Percentiles rank a stretch among this genome's conserved stretches.
Evolutionary conservation across 441 rosid genomes (phyloP).

Genomic region (Eutrema salsugineum): DNA sequence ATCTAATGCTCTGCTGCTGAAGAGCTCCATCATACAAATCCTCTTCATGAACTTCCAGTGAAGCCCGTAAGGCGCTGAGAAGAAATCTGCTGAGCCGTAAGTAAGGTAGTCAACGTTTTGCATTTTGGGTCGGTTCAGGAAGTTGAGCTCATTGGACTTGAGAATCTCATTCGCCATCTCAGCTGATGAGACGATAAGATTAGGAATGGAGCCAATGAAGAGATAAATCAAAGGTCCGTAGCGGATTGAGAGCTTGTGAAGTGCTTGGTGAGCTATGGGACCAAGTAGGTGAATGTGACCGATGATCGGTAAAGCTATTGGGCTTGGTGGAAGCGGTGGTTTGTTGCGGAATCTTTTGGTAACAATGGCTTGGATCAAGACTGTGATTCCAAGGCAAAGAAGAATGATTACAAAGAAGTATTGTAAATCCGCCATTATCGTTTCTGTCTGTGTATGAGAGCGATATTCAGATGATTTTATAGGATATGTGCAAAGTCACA

Average conservation of each 20-base stretch:
- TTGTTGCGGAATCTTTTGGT: slow-evolving; percentile 1
- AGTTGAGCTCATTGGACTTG: slow-evolving; percentile 45
- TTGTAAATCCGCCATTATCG: slow-evolving; percentile 13
- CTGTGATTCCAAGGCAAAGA: slow-evolving; percentile 16
- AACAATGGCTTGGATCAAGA: slow-evolving; percentile 2
- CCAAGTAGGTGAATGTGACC: slow-evolving; percentile 47
- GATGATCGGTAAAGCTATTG: slow-evolving; percentile 40
- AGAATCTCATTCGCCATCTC: slow-evolving; percentile 40
- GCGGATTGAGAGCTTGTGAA: slow-evolving; percentile 25
- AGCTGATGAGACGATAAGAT: slow-evolving; percentile 37
- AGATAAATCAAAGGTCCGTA: slow-evolving; percentile 44
- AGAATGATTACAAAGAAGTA: slow-evolving; percentile 6
- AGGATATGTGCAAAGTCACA: neutral
- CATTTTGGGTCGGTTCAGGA: slow-evolving; percentile 52
- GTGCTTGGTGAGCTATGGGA: slow-evolving; percentile 28
- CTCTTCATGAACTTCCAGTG: slow-evolving; percentile 79
- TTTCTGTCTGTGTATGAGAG: slow-evolving; percentile 10
- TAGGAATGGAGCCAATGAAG: slow-evolving; percentile 30
- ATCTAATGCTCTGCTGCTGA: slow-evolving; percentile 47
- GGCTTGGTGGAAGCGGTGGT: slow-evolving; percentile 42
- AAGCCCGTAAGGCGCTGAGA: slow-evolving; percentile 53
- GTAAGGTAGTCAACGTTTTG: slow-evolving; percentile 61
- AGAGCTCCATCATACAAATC: slow-evolving; percentile 61
- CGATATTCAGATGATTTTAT: neutral
- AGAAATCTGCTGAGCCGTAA: slow-evolving; percentile 64